Evolutionary conservation across 495 filamentous ascomycete genomes (phyloP).

Genomic region (Podospora sp.): DNA sequence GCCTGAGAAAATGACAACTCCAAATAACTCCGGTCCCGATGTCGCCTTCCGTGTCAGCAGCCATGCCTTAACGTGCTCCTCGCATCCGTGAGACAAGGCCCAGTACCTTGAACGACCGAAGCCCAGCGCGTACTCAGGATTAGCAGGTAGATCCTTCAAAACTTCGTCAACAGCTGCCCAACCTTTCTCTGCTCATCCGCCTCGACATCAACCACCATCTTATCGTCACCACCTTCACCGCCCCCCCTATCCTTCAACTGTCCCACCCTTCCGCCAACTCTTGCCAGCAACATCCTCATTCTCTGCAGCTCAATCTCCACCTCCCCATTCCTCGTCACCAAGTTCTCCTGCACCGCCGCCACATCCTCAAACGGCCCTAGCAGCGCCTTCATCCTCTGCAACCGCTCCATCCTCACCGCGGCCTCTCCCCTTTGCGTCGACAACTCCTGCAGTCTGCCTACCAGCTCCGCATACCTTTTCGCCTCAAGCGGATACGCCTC

Average conservation of each 20-base stretch:
- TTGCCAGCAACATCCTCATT: slow-evolving; percentile 73
- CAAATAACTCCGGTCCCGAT: not conserved
- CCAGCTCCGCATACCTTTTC: slow-evolving; percentile 57
- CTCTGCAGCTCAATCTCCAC: slow-evolving; percentile 72
- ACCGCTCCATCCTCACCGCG: slow-evolving; percentile 57
- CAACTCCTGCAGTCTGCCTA: slow-evolving; percentile 53
- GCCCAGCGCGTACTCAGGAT: not conserved
- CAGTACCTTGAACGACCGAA: not conserved
- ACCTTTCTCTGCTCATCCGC: slow-evolving; percentile 45
- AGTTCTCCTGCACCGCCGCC: slow-evolving; percentile 67
- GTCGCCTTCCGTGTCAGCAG: not conserved
- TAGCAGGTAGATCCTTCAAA: slow-evolving; percentile 27
- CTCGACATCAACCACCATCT: slow-evolving; percentile 32
- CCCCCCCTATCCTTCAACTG: slow-evolving; percentile 34
- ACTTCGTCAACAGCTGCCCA: slow-evolving; percentile 41
- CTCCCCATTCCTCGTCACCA: slow-evolving; percentile 73
- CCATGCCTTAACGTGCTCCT: not conserved
- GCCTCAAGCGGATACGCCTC: slow-evolving; percentile 40
- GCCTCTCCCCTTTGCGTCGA: slow-evolving; percentile 55
- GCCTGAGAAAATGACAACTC: slow-evolving; percentile 11
- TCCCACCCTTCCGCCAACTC: slow-evolving; percentile 65
- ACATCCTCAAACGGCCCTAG: slow-evolving; percentile 56
- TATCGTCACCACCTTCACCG: slow-evolving; percentile 18
- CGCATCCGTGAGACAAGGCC: not conserved
- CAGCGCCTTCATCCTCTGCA: slow-evolving; percentile 59